Base-by-base conservation (phyloP, 2,329 filamentous ascomycete species). In the Arthroderma uncinatum region DNA sequence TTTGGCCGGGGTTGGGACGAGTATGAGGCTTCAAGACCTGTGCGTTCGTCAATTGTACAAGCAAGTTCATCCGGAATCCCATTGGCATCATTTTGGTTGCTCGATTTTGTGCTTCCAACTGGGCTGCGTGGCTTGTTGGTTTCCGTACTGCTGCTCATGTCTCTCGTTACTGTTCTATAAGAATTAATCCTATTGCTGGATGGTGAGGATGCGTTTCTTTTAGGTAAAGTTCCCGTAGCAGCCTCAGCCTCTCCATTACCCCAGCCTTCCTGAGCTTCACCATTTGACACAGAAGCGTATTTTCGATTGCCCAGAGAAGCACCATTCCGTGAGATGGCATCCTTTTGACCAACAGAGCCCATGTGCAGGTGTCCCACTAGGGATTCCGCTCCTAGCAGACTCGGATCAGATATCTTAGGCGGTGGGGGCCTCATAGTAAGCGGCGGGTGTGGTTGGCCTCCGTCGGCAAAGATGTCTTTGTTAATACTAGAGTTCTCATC, bases 351-450 rank as follows among this genome's bases (percentile, higher is more conserved):
- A 58, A 70, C 71, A 59, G 75, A 75, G 55, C 71, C 71, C 74
- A 77, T 76, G 57, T 76, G 72, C 59, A 78, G 67, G 61, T 74
- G 70, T 60, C 72, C 71, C 62, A 78, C 72, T 56, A 76, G 70
- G 25, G 72, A 72, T 66, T 77, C 75, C 58, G 74, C 70, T 54
- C 75, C 76, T 66, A 75, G 68, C 57, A 78, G 67, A 64, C 76
- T 78, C 58, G 73, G 68, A 55, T 75, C 73, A 57, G 72, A 72
- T 55, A 67, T 67, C 58, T 66, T 64, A 56, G 68, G 65, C 23
- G 66, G 66, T 54, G 70, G 65, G 58, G 30, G 33, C 40, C 54
- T 55, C 33, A 47, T 50, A 14, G 57, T 52, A 33, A 56, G 58
- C 52, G 56, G 57, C 39, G 58, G 53, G 10, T 61, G 53, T 19